A percentile compares a stretch with the other conserved stretches of the same genome.
Conservation (phyloP, 1,284 basidiomycete genomes). For the Xerocomus nothofagi region DNA sequence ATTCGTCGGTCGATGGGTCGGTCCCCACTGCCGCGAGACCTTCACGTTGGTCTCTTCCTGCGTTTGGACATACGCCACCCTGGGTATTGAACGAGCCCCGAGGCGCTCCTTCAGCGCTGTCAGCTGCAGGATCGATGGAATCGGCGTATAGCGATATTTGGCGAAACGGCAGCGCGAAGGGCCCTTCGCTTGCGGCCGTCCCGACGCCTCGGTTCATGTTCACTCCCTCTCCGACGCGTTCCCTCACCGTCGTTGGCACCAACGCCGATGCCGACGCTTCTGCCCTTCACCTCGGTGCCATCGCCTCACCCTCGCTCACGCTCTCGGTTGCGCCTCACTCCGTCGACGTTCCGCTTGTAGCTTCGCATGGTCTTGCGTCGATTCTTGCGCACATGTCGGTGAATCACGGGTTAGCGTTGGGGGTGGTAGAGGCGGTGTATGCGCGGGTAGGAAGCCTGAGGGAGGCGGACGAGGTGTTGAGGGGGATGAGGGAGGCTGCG, state of each 20-base stretch:
- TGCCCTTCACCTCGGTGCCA: too few relatives aligned
- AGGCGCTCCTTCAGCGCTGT: not conserved
- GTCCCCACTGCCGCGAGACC: not conserved
- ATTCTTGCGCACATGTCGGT: constrained; percentile 27
- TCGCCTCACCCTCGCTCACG: not conserved
- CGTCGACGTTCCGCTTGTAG: constrained; percentile 16
- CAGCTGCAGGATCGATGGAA: not conserved
- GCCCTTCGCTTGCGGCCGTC: not conserved
- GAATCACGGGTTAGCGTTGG: constrained; percentile 25
- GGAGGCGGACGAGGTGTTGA: constrained; percentile 30
- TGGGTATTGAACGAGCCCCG: not conserved
- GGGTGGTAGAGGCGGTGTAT: constrained; percentile 30
- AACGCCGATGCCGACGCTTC: not conserved
- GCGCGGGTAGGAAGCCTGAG: constrained; percentile 13
- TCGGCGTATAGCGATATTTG: not conserved
- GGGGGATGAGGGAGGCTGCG: constrained; percentile 30
- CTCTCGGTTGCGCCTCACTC: constrained; percentile 13
- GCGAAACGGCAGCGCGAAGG: not conserved
- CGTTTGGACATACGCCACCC: constrained; percentile 1
- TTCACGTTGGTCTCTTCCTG: constrained; percentile 23
- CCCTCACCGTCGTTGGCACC: not conserved
- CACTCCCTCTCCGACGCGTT: constrained; percentile 6
- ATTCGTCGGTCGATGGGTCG: constrained; percentile 9
- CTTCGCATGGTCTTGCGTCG: constrained; percentile 22
- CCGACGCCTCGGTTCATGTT: constrained; percentile 2